These are phyloP conservation scores for Clavaria fumosa DNA, from an alignment of 768 basidiomycete genomes.

Conservation along the genomic window DNA sequence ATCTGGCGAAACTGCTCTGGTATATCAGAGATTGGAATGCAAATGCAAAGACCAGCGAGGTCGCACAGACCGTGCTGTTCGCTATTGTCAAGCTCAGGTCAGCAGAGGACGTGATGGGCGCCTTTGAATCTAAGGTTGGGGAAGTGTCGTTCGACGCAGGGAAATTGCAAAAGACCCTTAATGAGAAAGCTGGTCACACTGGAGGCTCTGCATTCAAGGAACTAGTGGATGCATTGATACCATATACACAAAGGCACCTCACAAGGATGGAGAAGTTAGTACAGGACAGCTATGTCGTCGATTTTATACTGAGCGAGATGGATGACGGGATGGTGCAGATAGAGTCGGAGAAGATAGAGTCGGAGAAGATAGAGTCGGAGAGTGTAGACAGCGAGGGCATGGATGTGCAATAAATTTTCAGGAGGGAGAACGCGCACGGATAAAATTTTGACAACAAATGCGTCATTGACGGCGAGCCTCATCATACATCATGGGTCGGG, in stretches of 20 bases:
- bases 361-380: conserved; percentile 21
- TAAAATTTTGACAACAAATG: too few species aligned
- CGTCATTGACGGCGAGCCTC: not conserved
- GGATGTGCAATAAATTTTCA: too few species aligned
- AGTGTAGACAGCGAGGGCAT: not conserved
- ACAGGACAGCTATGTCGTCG: conserved; percentile 92
- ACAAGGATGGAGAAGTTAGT: conserved; percentile 71
- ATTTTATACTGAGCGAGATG: conserved; percentile 81
- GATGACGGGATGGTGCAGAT: conserved; percentile 57
- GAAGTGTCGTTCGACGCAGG: conserved; percentile 19
- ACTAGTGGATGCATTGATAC: conserved; percentile 71
- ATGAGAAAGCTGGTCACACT: conserved; percentile 9
- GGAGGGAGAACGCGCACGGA: too few species aligned
- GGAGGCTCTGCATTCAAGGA: conserved; percentile 42
- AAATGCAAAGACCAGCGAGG: conserved; percentile 68
- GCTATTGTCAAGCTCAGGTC: conserved; percentile 65
- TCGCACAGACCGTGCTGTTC: conserved; percentile 76
- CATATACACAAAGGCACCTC: conserved; percentile 91
- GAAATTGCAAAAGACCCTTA: conserved; percentile 6
- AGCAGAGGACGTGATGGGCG: conserved; percentile 55
- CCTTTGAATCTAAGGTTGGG: conserved; percentile 35
- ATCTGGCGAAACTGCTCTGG: conserved; percentile 66
- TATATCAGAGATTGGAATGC: conserved; percentile 92
- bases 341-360: conserved; percentile 28
- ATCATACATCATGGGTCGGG: too few species aligned